Evolutionary conservation across 768 basidiomycete genomes (phyloP).

Genomic region (Auricularia heimuer): DNA sequence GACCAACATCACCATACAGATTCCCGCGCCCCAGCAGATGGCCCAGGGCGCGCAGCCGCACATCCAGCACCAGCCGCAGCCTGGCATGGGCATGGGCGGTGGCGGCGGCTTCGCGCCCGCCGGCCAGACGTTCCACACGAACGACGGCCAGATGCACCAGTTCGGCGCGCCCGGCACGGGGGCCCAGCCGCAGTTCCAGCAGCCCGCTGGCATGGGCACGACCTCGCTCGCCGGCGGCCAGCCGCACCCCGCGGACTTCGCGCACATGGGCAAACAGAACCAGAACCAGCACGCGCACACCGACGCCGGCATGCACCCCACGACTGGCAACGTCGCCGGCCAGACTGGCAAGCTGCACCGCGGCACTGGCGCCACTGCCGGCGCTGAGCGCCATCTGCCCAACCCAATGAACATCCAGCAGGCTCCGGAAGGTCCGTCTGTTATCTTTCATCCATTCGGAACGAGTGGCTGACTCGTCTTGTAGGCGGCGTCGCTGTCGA

Average conservation of each 20-base stretch:
- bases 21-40: not conserved
- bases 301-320: not conserved
- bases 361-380: not conserved
- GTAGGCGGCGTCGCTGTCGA: constrained; percentile 28
- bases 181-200: not conserved
- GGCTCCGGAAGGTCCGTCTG: constrained; percentile 21
- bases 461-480: not conserved
- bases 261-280: not conserved
- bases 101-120: not conserved
- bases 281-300: not conserved
- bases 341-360: not conserved
- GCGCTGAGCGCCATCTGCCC: not conserved
- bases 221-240: not conserved
- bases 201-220: not conserved
- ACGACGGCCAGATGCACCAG: not conserved
- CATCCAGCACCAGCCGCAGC: not conserved
- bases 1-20: constrained; percentile 1
- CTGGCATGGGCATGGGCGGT: too few species aligned
- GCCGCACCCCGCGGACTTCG: not conserved
- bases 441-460: not conserved
- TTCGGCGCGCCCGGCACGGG: not conserved
- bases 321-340: not conserved
- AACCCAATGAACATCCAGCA: constrained; percentile 28
- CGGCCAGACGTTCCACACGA: not conserved
- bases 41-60: not conserved